Evolutionary conservation across 495 filamentous ascomycete genomes (phyloP), one percentile per base, ranked within the genome.

Genomic region (Aspergillus ellipticus): DNA sequence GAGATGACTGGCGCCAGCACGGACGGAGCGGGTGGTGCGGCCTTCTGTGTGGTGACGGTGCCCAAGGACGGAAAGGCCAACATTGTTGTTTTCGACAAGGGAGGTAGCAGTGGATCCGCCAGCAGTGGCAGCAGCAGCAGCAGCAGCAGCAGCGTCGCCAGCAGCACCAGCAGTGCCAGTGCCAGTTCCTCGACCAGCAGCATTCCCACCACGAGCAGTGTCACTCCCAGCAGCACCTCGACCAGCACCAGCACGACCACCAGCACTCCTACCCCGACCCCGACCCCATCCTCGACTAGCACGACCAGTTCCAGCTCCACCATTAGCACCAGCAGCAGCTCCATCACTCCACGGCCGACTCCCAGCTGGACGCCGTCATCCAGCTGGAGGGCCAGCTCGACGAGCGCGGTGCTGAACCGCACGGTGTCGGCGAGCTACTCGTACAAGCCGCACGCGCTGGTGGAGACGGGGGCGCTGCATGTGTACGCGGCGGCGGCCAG

Each of bases 11-110:
- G 79, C 29, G 67, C 73, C 53, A 60, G 67, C 45, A 66, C 77
- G 42, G 71, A 69, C 22, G 88, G 89, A 42, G 88, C 86, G 26
- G 87, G 87, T 19, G 86, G 81, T 58, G 86, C 80, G n/a, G 74
- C 78, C 33, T 91, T 89, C 67, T 93, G 89, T 63, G 88, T 91
- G 51, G 89, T 90, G 11, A 90, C 88, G 35, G 82, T 92, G 16
- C 84, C 86, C 31, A 80, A 81, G 55, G 89, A 89, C 45, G 62
- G 67, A 42, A 82, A 74, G 49, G 89, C 88, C 48, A 86, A 83
- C 55, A 81, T 91, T 59, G 83, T 89, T 33, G 84, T 91, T 16
- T 85, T 84, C 57, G 78, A 74, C 20, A 60, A 67, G 45, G 61
- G 59, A 10, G 66, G 73, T 49, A 60, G 65, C 46, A 59, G 58